A percentile compares a stretch with the other conserved stretches of the same genome.
phyloP scores from a whole-genome alignment of 1,139 yeast genomes.

The Suhomyces kunorum region DNA sequence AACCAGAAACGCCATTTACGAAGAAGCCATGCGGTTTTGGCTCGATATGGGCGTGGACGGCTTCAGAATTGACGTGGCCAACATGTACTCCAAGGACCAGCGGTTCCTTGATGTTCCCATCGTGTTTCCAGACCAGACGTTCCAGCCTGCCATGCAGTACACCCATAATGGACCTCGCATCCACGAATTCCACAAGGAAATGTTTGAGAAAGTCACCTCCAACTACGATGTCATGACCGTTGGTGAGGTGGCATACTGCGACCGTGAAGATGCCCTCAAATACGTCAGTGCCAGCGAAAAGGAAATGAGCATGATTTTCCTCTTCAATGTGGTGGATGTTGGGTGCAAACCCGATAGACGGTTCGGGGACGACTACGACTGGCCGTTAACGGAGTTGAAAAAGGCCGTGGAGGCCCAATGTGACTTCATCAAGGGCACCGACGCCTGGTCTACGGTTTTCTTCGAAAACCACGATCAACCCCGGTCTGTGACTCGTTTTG shows the following conservation, averaged over 20 bases:
- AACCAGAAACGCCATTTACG: slow-evolving; percentile 52
- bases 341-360: slow-evolving; percentile 41
- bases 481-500: slow-evolving; percentile 53
- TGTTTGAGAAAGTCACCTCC: slow-evolving; percentile 45
- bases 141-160: slow-evolving; percentile 38
- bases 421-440: slow-evolving; percentile 47
- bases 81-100: slow-evolving; percentile 52
- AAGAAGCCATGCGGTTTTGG: slow-evolving; percentile 54
- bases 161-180: slow-evolving; percentile 53
- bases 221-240: slow-evolving; percentile 58
- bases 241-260: slow-evolving; percentile 53
- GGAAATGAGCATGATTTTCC: slow-evolving; percentile 55
- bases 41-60: slow-evolving; percentile 59
- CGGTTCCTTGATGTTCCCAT: slow-evolving; percentile 53
- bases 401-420: slow-evolving; percentile 37
- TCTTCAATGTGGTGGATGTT: slow-evolving; percentile 48
- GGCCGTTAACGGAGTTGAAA: slow-evolving; percentile 44
- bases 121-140: slow-evolving; percentile 39
- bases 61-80: slow-evolving; percentile 58
- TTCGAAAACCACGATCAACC: slow-evolving; percentile 64
- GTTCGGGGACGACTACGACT: slow-evolving; percentile 33
- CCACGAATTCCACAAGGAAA: slow-evolving; percentile 58
- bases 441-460: slow-evolving; percentile 62
- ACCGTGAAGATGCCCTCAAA: slow-evolving; percentile 44
- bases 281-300: slow-evolving; percentile 51